These are phyloP conservation scores for Brassica nigra DNA, from an alignment of 345 rosid genomes.

Conservation along the genomic window DNA sequence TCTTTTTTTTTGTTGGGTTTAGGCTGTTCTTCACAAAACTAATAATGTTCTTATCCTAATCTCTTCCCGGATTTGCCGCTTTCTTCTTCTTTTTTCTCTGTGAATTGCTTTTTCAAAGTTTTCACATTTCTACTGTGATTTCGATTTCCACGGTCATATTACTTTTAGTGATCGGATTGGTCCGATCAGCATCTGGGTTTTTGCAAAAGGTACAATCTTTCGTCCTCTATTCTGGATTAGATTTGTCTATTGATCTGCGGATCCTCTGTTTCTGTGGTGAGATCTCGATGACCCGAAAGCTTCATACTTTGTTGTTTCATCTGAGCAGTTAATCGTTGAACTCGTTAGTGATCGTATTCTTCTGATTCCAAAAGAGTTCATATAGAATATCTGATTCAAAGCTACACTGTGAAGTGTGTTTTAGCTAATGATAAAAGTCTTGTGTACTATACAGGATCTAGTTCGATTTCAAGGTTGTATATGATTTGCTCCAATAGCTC, in stretches of 20 bases:
- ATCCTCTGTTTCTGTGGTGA: constrained; percentile 4
- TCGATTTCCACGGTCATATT: constrained; percentile 15
- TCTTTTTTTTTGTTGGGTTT: no score
- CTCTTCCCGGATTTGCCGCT: constrained; percentile 43
- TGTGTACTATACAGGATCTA: constrained; percentile 17
- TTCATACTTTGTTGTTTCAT: constrained; percentile 12
- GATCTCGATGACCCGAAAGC: constrained; percentile 23
- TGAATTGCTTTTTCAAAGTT: constrained; percentile 15
- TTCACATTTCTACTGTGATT: constrained; percentile 26
- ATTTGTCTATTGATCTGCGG: constrained; percentile 13
- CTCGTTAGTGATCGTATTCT: constrained; percentile 21
- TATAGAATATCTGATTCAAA: constrained; percentile 14
- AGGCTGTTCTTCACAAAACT: not conserved
- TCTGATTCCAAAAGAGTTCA: not conserved
- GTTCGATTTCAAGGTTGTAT: not conserved
- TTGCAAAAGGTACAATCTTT: constrained; percentile 28
- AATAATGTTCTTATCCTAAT: constrained; percentile 34
- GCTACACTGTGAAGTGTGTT: constrained; percentile 26
- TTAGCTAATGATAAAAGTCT: constrained; percentile 9
- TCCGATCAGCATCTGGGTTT: constrained; percentile 40
- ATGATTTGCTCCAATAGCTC: constrained; percentile 1
- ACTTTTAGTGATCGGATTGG: constrained; percentile 4
- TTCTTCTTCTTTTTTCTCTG: constrained; percentile 27
- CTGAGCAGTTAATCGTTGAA: constrained; percentile 11
- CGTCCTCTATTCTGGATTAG: constrained; percentile 4